These are phyloP conservation scores for Hypoxylon fragiforme DNA, from an alignment of 495 filamentous ascomycete species.

Conservation along the genomic window DNA sequence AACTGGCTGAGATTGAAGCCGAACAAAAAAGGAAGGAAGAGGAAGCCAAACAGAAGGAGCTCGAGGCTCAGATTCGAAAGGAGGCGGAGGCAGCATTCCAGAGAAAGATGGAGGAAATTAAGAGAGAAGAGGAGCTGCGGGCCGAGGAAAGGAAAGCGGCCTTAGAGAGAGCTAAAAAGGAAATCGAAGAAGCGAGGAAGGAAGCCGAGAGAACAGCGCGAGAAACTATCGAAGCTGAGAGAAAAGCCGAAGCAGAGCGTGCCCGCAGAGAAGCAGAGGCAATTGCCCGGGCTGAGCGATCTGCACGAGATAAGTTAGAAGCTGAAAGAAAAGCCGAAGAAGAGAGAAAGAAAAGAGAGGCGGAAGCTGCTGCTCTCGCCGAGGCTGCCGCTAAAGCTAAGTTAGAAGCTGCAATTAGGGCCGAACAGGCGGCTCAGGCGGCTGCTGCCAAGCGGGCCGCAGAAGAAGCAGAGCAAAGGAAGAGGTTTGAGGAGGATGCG, in stretches of 20 bases:
- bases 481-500: conserved; percentile 43
- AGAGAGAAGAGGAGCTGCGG: conserved; percentile 35
- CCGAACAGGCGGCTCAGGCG: conserved; percentile 46
- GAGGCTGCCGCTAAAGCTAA: conserved; percentile 45
- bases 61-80: conserved; percentile 49
- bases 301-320: conserved; percentile 43
- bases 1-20: conserved; percentile 42
- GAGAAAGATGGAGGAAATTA: conserved; percentile 46
- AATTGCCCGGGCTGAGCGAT: conserved; percentile 39
- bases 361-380: conserved; percentile 49
- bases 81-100: conserved; percentile 46
- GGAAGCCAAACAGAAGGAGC: conserved; percentile 46
- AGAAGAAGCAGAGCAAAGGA: conserved; percentile 53
- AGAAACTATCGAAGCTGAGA: conserved; percentile 42
- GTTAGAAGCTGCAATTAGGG: conserved; percentile 46
- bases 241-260: conserved; percentile 41
- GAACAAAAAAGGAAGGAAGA: conserved; percentile 42
- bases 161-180: conserved; percentile 41
- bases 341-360: conserved; percentile 56
- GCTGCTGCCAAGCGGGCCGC: conserved; percentile 46
- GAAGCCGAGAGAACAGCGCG: conserved; percentile 50
- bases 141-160: conserved; percentile 38
- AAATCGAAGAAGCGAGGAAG: conserved; percentile 45
- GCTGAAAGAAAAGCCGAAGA: conserved; percentile 51
- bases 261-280: conserved; percentile 31